Percentiles rank a stretch among this genome's conserved stretches.
Conservation (phyloP, 2,329 filamentous ascomycete species). For the Fusarium subtropicale region DNA sequence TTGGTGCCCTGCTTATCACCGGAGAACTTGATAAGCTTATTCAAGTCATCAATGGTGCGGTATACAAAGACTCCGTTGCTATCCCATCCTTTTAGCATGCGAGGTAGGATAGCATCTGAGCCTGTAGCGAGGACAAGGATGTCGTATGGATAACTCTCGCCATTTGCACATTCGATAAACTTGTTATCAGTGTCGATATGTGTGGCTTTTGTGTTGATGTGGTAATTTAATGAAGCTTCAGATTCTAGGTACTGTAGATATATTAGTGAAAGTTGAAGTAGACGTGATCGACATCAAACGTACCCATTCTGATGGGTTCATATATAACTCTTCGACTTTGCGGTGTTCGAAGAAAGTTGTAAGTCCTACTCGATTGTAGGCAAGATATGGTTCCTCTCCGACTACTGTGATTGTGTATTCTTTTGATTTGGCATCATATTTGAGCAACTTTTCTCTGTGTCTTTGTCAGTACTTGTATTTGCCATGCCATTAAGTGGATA, state of each 20-base stretch:
- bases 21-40: slow-evolving; percentile 80
- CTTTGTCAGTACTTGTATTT: slow-evolving; percentile 15
- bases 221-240: slow-evolving; percentile 76
- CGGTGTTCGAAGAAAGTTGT: slow-evolving; percentile 91
- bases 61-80: slow-evolving; percentile 90
- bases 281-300: neutral
- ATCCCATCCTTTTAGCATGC: slow-evolving; percentile 79
- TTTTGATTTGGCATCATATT: slow-evolving; percentile 78
- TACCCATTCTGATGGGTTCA: slow-evolving; percentile 88
- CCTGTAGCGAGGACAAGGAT: slow-evolving; percentile 86
- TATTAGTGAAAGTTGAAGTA: slow-evolving; percentile 13
- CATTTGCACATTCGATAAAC: slow-evolving; percentile 76
- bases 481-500: neutral
- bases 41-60: slow-evolving; percentile 83
- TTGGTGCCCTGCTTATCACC: slow-evolving; percentile 72
- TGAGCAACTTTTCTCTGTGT: slow-evolving; percentile 84
- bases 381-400: slow-evolving; percentile 87
- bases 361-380: slow-evolving; percentile 90
- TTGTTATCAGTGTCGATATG: slow-evolving; percentile 73
- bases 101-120: slow-evolving; percentile 81
- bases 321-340: slow-evolving; percentile 85
- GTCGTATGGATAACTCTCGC: slow-evolving; percentile 78
- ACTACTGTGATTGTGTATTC: slow-evolving; percentile 88
- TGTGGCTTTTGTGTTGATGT: slow-evolving; percentile 78
- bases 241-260: slow-evolving; percentile 70